These are phyloP conservation scores for Detonula confervacea DNA, from an alignment of 352 stramenopile species.

Conservation along the genomic window DNA sequence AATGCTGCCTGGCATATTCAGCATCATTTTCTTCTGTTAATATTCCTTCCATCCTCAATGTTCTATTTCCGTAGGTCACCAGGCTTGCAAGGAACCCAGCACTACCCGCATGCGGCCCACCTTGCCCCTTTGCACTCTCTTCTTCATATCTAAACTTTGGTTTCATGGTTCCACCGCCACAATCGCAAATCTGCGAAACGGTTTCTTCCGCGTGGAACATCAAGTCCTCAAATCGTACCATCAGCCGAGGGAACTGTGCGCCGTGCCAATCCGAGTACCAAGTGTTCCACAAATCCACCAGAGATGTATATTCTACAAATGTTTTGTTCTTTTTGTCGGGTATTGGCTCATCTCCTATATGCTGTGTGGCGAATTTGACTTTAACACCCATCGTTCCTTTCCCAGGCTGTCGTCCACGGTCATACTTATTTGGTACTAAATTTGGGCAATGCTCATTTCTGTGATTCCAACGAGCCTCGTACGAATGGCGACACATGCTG, in stretches of 20 bases:
- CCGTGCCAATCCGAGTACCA: slow-evolving; percentile 79
- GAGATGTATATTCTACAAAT: slow-evolving; percentile 53
- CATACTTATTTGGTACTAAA: slow-evolving; percentile 64
- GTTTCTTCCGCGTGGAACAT: slow-evolving; percentile 76
- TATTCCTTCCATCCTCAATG: slow-evolving; percentile 46
- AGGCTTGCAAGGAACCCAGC: slow-evolving; percentile 72
- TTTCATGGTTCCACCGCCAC: slow-evolving; percentile 65
- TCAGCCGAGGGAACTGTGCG: slow-evolving; percentile 68
- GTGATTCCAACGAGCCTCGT: slow-evolving; percentile 65
- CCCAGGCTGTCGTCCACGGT: slow-evolving; percentile 30
- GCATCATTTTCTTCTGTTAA: slow-evolving; percentile 48
- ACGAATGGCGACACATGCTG: slow-evolving; percentile 79
- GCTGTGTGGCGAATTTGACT: slow-evolving; percentile 49
- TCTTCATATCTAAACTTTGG: slow-evolving; percentile 63
- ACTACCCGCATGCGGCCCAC: slow-evolving; percentile 48
- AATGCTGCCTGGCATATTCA: slow-evolving; percentile 52
- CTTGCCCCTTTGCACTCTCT: slow-evolving; percentile 64
- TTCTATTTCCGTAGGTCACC: slow-evolving; percentile 64
- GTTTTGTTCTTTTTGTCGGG: slow-evolving; percentile 50
- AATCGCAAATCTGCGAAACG: slow-evolving; percentile 62
- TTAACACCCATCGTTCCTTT: slow-evolving; percentile 19
- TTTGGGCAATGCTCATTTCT: slow-evolving; percentile 70
- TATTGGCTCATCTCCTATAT: slow-evolving; percentile 35
- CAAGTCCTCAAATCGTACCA: slow-evolving; percentile 84
- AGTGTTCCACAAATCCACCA: slow-evolving; percentile 73